These are phyloP conservation scores for Pneumocystis oryctolagi DNA, from an alignment of 1,139 yeast species.

Conservation along the genomic window DNA sequence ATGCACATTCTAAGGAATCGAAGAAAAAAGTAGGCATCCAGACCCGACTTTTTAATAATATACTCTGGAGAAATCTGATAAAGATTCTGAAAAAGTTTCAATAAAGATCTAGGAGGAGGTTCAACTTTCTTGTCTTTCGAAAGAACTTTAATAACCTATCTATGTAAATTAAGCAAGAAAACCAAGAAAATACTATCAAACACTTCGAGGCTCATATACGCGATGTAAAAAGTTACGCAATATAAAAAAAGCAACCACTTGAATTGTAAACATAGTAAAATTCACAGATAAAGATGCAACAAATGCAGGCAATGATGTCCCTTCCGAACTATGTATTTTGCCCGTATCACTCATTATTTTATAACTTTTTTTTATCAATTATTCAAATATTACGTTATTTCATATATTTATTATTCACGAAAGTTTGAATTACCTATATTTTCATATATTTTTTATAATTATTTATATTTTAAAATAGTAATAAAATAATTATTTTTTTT, in stretches of 20 bases:
- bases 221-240: background rate
- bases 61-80: conserved; percentile 35
- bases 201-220: conserved; percentile 1
- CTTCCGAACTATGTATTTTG: background rate
- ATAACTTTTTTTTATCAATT: background rate
- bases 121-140: background rate
- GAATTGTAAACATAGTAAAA: background rate
- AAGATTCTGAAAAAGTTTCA: background rate
- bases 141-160: background rate
- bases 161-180: background rate
- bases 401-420: background rate
- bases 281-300: background rate
- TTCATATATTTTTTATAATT: background rate
- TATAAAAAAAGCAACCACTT: background rate
- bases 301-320: conserved; percentile 1
- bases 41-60: conserved; percentile 61
- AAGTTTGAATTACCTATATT: background rate
- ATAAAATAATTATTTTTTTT: background rate
- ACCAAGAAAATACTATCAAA: background rate
- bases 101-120: background rate
- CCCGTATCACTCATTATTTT: background rate
- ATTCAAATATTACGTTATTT: background rate
- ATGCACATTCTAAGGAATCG: conserved; percentile 58
- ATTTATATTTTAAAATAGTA: background rate
- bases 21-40: conserved; percentile 68